Percentiles rank a stretch among this genome's conserved stretches.
These are phyloP conservation scores for Chloropicon primus DNA, from an alignment of 139 green algal species.

Conservation along the genomic window DNA sequence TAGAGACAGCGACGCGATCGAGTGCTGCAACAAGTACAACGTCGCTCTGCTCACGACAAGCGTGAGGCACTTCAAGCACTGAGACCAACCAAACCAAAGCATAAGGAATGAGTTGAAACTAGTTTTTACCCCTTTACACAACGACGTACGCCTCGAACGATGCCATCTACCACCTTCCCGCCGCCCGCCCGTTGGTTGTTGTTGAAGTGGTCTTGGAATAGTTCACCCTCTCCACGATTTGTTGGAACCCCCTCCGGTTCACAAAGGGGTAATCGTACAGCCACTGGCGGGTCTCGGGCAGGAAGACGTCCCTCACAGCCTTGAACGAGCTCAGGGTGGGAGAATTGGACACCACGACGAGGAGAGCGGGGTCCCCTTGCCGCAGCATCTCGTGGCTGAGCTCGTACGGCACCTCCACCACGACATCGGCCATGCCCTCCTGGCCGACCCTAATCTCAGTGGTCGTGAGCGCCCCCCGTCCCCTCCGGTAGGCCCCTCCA, in stretches of 20 bases:
- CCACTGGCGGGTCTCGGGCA: not conserved
- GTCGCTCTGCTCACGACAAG: slow-evolving; percentile 86
- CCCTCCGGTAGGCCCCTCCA: too few species aligned
- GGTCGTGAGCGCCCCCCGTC: not conserved
- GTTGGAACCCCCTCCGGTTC: not conserved
- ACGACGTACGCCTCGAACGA: too few species aligned
- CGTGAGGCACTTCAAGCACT: slow-evolving; percentile 94
- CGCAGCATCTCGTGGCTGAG: not conserved
- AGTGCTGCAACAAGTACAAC: slow-evolving; percentile 97
- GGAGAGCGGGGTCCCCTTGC: not conserved
- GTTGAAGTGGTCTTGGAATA: not conserved
- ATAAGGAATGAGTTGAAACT: not conserved
- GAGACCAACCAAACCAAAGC: too few species aligned
- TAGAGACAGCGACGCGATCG: slow-evolving; percentile 83
- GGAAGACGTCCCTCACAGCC: not conserved
- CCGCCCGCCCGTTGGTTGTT: too few species aligned
- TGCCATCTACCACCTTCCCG: too few species aligned
- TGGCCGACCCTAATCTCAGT: not conserved
- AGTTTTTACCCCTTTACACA: too few species aligned
- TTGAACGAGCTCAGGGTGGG: not conserved
- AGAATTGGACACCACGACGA: not conserved
- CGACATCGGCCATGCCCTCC: not conserved
- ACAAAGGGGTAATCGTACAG: not conserved
- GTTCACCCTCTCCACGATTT: not conserved
- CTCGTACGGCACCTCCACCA: not conserved